Conservation (phyloP, 768 basidiomycete species). For the Psilocybe tampanensis region DNA sequence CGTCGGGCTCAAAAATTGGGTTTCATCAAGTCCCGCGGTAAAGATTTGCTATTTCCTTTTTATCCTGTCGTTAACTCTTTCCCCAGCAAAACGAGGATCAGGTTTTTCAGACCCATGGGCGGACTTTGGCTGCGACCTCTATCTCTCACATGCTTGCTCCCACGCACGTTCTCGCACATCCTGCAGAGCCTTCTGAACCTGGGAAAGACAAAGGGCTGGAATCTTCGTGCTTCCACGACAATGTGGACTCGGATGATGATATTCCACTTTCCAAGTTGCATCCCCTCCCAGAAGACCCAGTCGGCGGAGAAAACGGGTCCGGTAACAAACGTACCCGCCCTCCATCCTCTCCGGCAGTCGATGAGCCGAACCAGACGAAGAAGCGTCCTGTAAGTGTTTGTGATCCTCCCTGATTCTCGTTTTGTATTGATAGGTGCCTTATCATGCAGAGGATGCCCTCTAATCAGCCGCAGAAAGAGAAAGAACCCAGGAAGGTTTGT, state of each 20-base stretch:
- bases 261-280: constrained; percentile 25
- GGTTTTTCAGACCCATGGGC: not conserved
- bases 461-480: not conserved
- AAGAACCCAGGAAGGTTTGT: not conserved
- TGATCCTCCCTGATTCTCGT: not conserved
- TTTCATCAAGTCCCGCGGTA: constrained; percentile 35
- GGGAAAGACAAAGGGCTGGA: not conserved
- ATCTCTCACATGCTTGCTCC: not conserved
- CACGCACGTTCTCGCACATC: not conserved
- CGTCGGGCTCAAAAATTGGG: constrained; percentile 41
- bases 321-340: constrained; percentile 20
- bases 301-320: not conserved
- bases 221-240: not conserved
- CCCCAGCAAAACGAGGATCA: not conserved
- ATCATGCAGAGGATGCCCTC: not conserved
- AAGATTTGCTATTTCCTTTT: not conserved
- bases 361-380: constrained; percentile 10
- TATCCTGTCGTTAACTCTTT: not conserved
- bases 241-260: constrained; percentile 26
- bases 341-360: constrained; percentile 8
- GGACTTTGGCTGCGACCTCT: not conserved
- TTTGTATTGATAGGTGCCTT: not conserved
- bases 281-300: constrained; percentile 8
- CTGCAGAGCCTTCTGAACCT: not conserved
- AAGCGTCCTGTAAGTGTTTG: constrained; percentile 12